Evolutionary conservation across 768 basidiomycete genomes (phyloP).

Genomic region (Rhizopogon salebrosus): DNA sequence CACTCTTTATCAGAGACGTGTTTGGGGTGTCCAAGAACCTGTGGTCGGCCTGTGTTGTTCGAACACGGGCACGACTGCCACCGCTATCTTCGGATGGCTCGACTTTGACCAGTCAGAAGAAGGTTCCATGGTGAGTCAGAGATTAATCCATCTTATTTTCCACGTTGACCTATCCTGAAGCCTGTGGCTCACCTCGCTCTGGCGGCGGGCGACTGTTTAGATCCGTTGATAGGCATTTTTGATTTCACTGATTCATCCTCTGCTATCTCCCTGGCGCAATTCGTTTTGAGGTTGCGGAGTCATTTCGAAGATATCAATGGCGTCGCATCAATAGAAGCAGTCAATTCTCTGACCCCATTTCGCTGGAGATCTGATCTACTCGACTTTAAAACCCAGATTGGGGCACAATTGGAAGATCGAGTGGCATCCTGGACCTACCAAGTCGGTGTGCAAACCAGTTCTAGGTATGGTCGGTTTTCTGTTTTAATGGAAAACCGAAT

Average conservation of each 20-base stretch:
- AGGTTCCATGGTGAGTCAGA: not conserved
- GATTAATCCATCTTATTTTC: not conserved
- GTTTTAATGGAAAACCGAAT: not conserved
- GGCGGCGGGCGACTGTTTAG: not conserved
- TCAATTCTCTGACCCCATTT: too few relatives aligned
- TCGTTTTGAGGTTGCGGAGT: not conserved
- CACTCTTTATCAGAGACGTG: not conserved
- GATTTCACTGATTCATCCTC: not conserved
- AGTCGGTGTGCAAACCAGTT: not conserved
- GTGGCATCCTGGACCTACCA: not conserved
- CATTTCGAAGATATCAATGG: too few relatives aligned
- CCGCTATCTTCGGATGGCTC: not conserved
- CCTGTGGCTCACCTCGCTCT: too few relatives aligned
- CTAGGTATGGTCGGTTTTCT: not conserved
- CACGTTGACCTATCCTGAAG: too few relatives aligned
- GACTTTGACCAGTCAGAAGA: not conserved
- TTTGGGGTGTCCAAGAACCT: slow-evolving; percentile 4
- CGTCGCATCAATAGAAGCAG: too few relatives aligned
- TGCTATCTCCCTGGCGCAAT: not conserved
- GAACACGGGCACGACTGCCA: not conserved
- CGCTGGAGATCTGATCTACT: too few relatives aligned
- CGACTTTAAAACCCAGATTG: not conserved
- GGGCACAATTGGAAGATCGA: not conserved
- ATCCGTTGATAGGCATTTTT: not conserved
- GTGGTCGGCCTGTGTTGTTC: not conserved